phyloP scores from a whole-genome alignment of 2,329 filamentous ascomycete species.

The Phialemonium atrogriseum region DNA sequence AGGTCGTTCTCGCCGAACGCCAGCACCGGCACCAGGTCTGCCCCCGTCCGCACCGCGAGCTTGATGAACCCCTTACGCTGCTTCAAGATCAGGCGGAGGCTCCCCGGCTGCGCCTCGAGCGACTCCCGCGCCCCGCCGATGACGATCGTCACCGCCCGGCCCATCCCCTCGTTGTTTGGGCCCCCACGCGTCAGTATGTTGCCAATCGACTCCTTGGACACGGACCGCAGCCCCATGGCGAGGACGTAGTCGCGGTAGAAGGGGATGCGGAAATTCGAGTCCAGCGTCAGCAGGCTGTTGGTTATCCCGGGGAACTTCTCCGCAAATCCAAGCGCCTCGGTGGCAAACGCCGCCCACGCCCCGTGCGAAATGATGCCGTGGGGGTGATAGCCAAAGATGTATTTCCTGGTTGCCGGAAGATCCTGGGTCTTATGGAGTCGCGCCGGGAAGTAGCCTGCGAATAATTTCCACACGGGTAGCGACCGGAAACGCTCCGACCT shows the following conservation, averaged over 20 bases:
- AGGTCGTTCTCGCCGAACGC: constrained; percentile 94
- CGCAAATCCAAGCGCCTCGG: constrained; percentile 79
- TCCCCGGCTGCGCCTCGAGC: constrained; percentile 75
- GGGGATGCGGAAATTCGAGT: constrained; percentile 89
- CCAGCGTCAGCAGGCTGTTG: constrained; percentile 88
- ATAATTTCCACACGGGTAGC: constrained; percentile 74
- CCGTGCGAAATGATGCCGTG: constrained; percentile 97
- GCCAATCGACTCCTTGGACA: constrained; percentile 85
- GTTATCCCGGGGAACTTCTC: constrained; percentile 90
- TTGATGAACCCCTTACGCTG: constrained; percentile 90
- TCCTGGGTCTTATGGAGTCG: constrained; percentile 76
- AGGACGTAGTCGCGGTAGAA: constrained; percentile 94
- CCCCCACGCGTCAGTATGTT: constrained; percentile 79
- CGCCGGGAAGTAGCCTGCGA: constrained; percentile 88
- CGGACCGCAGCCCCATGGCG: constrained; percentile 76
- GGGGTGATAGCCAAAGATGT: constrained; percentile 95
- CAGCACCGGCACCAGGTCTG: constrained; percentile 85
- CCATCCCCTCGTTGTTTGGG: constrained; percentile 71
- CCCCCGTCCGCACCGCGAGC: constrained; percentile 83
- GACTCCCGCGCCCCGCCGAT: constrained; percentile 89
- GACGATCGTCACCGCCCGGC: constrained; percentile 93
- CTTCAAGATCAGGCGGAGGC: constrained; percentile 68
- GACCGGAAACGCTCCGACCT: constrained; percentile 69
- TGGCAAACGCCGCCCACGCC: constrained; percentile 87
- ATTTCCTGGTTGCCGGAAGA: constrained; percentile 75